Evolutionary conservation across 805 yeast genomes (phyloP), one percentile per base, ranked within the genome.

Genomic region (Wickerhamomyces alni): DNA sequence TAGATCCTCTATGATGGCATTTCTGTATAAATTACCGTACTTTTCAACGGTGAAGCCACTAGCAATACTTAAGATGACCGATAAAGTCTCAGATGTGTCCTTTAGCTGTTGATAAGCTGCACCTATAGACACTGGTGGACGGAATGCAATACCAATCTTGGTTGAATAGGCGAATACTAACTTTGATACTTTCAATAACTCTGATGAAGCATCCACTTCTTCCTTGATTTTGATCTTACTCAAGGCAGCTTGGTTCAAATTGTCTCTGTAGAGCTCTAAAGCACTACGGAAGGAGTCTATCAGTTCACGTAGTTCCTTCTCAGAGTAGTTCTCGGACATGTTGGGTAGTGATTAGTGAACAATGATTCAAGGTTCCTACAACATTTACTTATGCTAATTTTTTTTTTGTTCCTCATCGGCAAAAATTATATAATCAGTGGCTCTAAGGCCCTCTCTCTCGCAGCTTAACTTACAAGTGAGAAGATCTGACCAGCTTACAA

Each of bases 111-210:
- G 62, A 44, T 57, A 65, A 1, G 81, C 79, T 1, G 82, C 77
- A 36, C 64, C 65, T 0, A 60, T 53, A 17, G 67, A 61, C 32
- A 74, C 69, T 2, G 79, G 78, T 2, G 85, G 80, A 50, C 76
- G 77, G 63, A 78, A 82, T 0, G 82, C 74, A 21, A 82, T 70
- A 2, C 88, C 89, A 6, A 85, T 65, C 55, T 86, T 86, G 3
- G 95, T 87, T 2, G 82, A 69, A 55, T 85, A 88, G 1, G 95
- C 88, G 57, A 71, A 79, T 8, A 82, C 66, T 30, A 87, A 62
- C 41, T 73, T 68, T 16, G 76, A 57, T 7, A 84, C 52, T 54
- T 87, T 87, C 5, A 54, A 58, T 13, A 85, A 51, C 50, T 87
- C 95, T 17, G 17, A 12, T 10, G n/a, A 30, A 6, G 33, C 33